Base-by-base conservation (phyloP, 192 early-diverging fungal genomes). In the Helicostylum pulchrum region DNA sequence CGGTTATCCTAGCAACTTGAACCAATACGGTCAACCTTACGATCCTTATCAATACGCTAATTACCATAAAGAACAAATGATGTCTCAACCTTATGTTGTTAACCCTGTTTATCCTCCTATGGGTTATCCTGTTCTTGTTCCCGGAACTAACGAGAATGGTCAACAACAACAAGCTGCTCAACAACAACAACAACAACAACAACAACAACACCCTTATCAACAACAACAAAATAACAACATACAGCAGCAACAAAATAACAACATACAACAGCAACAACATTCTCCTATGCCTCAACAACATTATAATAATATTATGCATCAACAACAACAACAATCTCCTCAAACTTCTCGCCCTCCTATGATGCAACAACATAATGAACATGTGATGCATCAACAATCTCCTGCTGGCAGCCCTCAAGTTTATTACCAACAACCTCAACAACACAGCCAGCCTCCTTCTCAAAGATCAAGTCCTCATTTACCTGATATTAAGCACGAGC, bases 11-110 rank as follows among this genome's bases (percentile, higher is more conserved):
- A 67, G 47, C 46, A 59, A 59, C 50, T 17, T 53, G 11, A 58
- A 62, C n/a, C 67, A 58, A 36, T 67, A 67, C 42, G 66, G 66
- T 31, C 67, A 68, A 52, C 57, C 57, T 17, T 52, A 64, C 9
- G 50, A 52, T 54, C 39, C 47, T 21, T 52, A 53, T 53, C 50
- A 68, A 21, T 66, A 66, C 17, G 65, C 55, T 20, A 26, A 42
- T 39, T 66, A 66, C 21, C 55, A 66, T 23, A 66, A 66, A 34
- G 48, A 57, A 0, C 55, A 66, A 17, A 57, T 43, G 56, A 59
- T 66, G 55, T 32, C 43, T 17, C 65, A 31, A 49, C 45, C 65
- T 34, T 66, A 66, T 52, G 65, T 66, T 43, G 65, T 66, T 11
- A 66, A 66, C 34, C 36, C 65, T 59, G 62, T 64, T 17, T 64